Base-by-base conservation (phyloP, 1,284 basidiomycete genomes). In the Ceraceosorus guamensis region DNA sequence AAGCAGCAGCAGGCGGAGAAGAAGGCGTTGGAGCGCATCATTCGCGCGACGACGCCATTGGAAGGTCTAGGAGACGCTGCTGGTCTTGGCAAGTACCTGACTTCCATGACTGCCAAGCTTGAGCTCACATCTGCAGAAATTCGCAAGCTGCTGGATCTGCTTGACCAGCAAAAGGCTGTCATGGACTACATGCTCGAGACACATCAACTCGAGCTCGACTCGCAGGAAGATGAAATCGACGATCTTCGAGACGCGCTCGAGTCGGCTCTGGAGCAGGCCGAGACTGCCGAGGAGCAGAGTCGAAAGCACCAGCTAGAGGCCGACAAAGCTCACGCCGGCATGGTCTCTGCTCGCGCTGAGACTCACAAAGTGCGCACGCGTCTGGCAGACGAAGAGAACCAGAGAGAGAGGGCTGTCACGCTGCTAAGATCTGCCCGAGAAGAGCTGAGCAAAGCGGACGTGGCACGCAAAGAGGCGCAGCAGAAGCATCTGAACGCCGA, bases 131-230 rank as follows among this genome's bases (percentile, higher is more conserved):
- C 57, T 2, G 46, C 32, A n/a, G 69, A 71, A 59, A 67, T 70
- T 14, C 56, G 58, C 3, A 67, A 70, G 50, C 55, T 71, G 37
- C 54, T 71, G 14, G 68, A 70, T 44, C 59, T 71, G 32, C 52
- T 71, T 10, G 69, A 71, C 30, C 63, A 70, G 59, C 69, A 71
- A 52, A 46, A 66, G 6, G 50, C 62, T n/a, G 64, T 70, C 14
- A 71, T 71, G 53, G 69, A 70, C 44, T 67, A 71, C 55, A 63
- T 71, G 66, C 50, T 71, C 32, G 62, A 66, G 10, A 71, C 66
- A 43, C 69, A 71, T 46, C 59, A 64, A 46, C 33, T 64, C 32
- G 68, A 71, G 46, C 50, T 54, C 41, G 64, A 69, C 34, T 54
- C 66, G 31, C 62, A 65, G 50, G 32, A 53, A 10, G 62, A 66